These are phyloP conservation scores for Plasmodium gonderi DNA, from an alignment of 169 alveolate species.

Conservation along the genomic window DNA sequence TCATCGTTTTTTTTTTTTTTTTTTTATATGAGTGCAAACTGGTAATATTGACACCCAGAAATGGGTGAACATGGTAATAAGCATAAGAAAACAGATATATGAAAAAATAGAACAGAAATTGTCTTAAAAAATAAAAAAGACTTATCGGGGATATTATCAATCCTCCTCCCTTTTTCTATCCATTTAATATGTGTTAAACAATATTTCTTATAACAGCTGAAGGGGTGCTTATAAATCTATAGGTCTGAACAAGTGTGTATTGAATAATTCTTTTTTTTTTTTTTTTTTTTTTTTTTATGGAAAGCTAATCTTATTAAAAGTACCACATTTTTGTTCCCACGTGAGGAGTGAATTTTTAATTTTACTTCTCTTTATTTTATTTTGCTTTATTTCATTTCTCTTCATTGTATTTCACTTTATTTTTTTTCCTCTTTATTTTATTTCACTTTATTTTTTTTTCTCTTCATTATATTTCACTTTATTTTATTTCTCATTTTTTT, in stretches of 20 bases:
- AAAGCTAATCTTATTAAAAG: no score
- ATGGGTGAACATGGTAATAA: not conserved
- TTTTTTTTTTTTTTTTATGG: not conserved
- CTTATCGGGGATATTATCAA: not conserved
- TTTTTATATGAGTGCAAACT: no score
- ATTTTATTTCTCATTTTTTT: not conserved
- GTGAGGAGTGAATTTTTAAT: not conserved
- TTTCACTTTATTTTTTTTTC: not conserved
- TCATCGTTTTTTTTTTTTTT: no score
- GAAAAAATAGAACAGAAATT: not conserved
- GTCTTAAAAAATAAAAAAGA: not conserved
- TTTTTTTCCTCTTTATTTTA: not conserved
- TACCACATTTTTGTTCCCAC: no score
- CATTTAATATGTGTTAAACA: not conserved
- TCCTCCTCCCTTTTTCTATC: not conserved
- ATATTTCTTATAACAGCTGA: not conserved
- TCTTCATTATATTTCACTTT: not conserved
- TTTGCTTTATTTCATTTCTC: not conserved
- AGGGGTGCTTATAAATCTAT: not conserved
- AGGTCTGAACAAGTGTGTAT: not conserved
- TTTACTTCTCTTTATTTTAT: not conserved
- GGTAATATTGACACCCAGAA: no score
- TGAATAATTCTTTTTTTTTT: not conserved
- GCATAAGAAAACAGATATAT: not conserved
- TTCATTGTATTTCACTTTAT: not conserved